Percentiles rank a stretch among this genome's conserved stretches.
These are phyloP conservation scores for Rhododendron ovatum DNA, from an alignment of 148 eudicot species.

Conservation along the genomic window DNA sequence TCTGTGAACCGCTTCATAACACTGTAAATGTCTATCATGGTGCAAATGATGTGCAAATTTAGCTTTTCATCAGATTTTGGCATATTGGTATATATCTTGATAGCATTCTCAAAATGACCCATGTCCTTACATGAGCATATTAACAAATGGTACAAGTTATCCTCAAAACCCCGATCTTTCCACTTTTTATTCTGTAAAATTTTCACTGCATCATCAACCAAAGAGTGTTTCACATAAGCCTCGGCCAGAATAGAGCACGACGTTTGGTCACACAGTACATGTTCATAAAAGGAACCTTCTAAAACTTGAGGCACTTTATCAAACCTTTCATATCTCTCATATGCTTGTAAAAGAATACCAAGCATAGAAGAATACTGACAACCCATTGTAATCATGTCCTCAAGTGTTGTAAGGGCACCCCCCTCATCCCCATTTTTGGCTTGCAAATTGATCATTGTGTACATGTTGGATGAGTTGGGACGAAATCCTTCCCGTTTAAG, in stretches of 20 bases:
- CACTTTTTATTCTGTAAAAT: constrained; percentile 59
- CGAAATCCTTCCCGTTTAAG: constrained; percentile 55
- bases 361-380: constrained; percentile 74
- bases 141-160: constrained; percentile 75
- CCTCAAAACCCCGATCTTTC: constrained; percentile 76
- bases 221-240: constrained; percentile 78
- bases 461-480: constrained; percentile 79
- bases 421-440: constrained; percentile 54
- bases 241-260: constrained; percentile 83
- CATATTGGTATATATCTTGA: constrained; percentile 56
- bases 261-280: constrained; percentile 56
- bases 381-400: constrained; percentile 68
- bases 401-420: constrained; percentile 47
- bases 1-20: constrained; percentile 52
- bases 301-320: constrained; percentile 51
- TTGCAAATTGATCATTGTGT: constrained; percentile 76
- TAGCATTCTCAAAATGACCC: constrained; percentile 62
- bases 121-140: constrained; percentile 89
- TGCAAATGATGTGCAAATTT: constrained; percentile 69
- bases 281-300: constrained; percentile 60
- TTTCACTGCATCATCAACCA: constrained; percentile 56
- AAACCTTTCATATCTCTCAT: constrained; percentile 64
- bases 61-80: constrained; percentile 54
- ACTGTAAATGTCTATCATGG: constrained; percentile 88
- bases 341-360: constrained; percentile 66